A percentile compares a stretch with the other conserved stretches of the same genome.
Evolutionary conservation across 2,329 filamentous ascomycete species (phyloP).

Genomic region (Septoria petroselini): DNA sequence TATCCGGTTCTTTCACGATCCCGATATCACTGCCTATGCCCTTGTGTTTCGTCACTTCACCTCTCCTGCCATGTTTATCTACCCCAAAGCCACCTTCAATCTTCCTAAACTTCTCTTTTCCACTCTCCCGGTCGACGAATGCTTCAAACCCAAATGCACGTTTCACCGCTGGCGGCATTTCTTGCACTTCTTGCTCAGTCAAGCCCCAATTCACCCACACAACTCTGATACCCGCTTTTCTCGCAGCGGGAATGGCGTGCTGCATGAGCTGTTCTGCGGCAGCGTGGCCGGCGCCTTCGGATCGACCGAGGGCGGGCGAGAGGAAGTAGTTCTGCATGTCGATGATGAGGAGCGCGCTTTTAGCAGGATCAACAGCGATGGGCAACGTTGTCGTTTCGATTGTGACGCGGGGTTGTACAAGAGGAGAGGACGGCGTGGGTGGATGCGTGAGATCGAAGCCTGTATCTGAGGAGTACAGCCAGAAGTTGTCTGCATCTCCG

Average conservation of each 20-base stretch:
- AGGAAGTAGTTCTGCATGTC: conserved; percentile 39
- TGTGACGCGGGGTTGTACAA: conserved; percentile 25
- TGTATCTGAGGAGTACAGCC: conserved; percentile 43
- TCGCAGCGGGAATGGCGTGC: conserved; percentile 48
- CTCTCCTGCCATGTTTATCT: conserved; percentile 31
- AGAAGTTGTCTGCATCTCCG: conserved; percentile 44
- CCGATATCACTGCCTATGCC: conserved; percentile 37
- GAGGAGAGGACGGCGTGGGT: conserved; percentile 30
- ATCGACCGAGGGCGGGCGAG: conserved; percentile 34
- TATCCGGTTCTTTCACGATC: conserved; percentile 34
- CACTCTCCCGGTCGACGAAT: conserved; percentile 24
- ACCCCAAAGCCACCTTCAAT: conserved; percentile 20
- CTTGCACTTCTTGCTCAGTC: conserved; percentile 49
- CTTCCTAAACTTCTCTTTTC: conserved; percentile 21
- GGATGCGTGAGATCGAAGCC: conserved; percentile 51
- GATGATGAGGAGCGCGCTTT: conserved; percentile 38
- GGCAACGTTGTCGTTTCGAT: conserved; percentile 32
- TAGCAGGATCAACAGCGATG: conserved; percentile 37
- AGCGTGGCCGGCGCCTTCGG: conserved; percentile 42
- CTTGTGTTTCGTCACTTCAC: conserved; percentile 32
- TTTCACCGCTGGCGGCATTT: conserved; percentile 51
- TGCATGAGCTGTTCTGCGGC: conserved; percentile 44
- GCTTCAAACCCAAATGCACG: conserved; percentile 48
- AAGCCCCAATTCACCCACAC: conserved; percentile 60
- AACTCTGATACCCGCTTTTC: conserved; percentile 51